A percentile compares a stretch with the other conserved stretches of the same genome.
Conservation (phyloP, 2,329 filamentous ascomycete genomes). For the Hypomyces perniciosus region DNA sequence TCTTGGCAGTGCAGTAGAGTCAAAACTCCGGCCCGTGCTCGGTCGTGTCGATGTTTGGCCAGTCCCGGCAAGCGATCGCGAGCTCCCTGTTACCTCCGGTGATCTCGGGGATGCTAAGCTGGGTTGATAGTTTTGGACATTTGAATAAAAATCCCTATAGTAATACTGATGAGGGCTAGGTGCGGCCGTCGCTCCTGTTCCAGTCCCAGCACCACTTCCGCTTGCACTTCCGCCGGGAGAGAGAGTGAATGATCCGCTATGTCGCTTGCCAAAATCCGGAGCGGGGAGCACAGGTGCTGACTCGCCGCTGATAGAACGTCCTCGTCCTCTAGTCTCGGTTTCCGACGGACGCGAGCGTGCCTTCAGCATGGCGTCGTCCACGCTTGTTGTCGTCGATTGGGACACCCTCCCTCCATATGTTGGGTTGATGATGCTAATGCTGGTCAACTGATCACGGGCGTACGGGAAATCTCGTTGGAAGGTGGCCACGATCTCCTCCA, state of each 20-base stretch:
- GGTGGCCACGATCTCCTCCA: constrained; percentile 66
- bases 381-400: constrained; percentile 53
- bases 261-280: constrained; percentile 58
- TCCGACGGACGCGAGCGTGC: constrained; percentile 45
- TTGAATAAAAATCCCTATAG: constrained; percentile 50
- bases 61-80: constrained; percentile 41
- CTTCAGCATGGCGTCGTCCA: constrained; percentile 44
- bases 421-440: constrained; percentile 74
- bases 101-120: constrained; percentile 53
- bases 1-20: constrained; percentile 45
- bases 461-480: constrained; percentile 77
- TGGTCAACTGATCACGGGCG: constrained; percentile 64
- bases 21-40: constrained; percentile 54
- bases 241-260: constrained; percentile 60
- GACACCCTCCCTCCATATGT: constrained; percentile 54
- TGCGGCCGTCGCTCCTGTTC: constrained; percentile 14
- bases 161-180: constrained; percentile 51
- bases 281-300: constrained; percentile 57
- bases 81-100: constrained; percentile 45
- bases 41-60: constrained; percentile 41
- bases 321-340: constrained; percentile 47
- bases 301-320: constrained; percentile 58
- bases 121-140: constrained; percentile 36
- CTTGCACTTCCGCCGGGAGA: constrained; percentile 43
- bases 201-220: constrained; percentile 11